phyloP scores from a whole-genome alignment of 257 asterid genomes.

The Pogostemon cablin region DNA sequence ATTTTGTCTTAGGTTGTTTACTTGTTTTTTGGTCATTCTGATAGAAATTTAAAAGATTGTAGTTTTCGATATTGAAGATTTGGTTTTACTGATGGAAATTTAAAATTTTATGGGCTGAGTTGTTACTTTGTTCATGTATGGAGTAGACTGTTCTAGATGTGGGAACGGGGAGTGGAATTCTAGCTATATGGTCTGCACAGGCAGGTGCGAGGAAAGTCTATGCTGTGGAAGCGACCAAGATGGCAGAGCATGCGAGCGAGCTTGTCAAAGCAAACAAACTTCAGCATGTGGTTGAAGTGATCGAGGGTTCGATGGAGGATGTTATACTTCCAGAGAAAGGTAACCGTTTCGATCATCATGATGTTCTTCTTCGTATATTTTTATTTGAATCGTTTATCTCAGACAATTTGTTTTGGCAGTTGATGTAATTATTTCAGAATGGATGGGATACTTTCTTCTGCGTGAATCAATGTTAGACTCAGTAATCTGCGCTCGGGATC shows the following conservation, averaged over 20 bases:
- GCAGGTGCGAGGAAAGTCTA: conserved; percentile 98
- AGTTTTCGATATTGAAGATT: background rate
- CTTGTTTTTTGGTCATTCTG: background rate
- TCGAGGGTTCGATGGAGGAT: conserved; percentile 94
- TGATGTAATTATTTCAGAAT: conserved; percentile 93
- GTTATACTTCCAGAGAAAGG: conserved; percentile 91
- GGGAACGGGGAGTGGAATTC: conserved; percentile 97
- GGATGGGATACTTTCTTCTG: conserved; percentile 99
- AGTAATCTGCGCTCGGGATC: conserved; percentile 88
- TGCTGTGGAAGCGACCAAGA: conserved; percentile 98
- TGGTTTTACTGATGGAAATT: conserved; percentile 19
- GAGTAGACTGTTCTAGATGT: conserved; percentile 89
- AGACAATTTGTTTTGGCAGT: conserved; percentile 44
- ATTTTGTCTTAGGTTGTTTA: background rate
- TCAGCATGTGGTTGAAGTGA: conserved; percentile 78
- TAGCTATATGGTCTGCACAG: conserved; percentile 98
- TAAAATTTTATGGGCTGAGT: conserved; percentile 40
- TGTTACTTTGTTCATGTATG: conserved; percentile 34
- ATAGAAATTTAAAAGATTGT: background rate
- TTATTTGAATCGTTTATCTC: background rate
- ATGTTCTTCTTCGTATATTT: background rate
- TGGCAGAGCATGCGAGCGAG: conserved; percentile 83
- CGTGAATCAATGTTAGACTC: conserved; percentile 99
- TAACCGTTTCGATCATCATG: conserved; percentile 22
- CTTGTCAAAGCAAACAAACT: conserved; percentile 79